Evolutionary conservation across 1,139 yeast species (phyloP).

Genomic region (Blastobotrys arbuscula): DNA sequence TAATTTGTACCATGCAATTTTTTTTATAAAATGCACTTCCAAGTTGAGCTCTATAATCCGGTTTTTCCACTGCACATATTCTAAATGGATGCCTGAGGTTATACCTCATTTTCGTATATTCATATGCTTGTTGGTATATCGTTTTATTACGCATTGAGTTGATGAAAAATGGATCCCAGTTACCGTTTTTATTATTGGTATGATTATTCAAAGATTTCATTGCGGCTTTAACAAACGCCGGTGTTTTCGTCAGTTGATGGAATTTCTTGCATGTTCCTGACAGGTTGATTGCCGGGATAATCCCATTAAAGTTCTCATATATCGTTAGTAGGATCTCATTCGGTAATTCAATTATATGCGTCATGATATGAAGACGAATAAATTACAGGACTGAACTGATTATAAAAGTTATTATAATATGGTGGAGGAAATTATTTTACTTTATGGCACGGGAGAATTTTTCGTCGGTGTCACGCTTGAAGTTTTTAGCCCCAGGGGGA

Average conservation of each 20-base stretch:
- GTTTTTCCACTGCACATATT: neutral
- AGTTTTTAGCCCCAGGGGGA: too few species aligned
- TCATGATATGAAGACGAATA: too few species aligned
- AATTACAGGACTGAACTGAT: too few species aligned
- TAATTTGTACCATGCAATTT: neutral
- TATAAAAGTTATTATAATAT: too few species aligned
- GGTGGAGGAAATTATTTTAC: too few species aligned
- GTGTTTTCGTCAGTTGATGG: neutral
- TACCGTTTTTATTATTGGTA: neutral
- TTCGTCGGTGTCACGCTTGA: too few species aligned
- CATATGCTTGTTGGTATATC: neutral
- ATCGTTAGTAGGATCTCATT: neutral
- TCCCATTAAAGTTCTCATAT: neutral
- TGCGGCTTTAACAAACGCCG: neutral
- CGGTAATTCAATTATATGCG: neutral
- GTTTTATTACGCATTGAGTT: neutral
- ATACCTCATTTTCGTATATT: neutral
- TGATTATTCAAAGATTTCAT: neutral
- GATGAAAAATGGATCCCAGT: neutral
- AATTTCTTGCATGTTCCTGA: neutral
- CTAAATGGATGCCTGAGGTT: neutral
- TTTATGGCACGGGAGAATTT: too few species aligned
- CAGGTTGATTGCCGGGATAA: neutral
- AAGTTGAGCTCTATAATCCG: neutral
- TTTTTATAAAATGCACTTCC: neutral